Evolutionary conservation across 2,329 filamentous ascomycete genomes (phyloP), one percentile per base, ranked within the genome.

Genomic region (Neonectria faginata): DNA sequence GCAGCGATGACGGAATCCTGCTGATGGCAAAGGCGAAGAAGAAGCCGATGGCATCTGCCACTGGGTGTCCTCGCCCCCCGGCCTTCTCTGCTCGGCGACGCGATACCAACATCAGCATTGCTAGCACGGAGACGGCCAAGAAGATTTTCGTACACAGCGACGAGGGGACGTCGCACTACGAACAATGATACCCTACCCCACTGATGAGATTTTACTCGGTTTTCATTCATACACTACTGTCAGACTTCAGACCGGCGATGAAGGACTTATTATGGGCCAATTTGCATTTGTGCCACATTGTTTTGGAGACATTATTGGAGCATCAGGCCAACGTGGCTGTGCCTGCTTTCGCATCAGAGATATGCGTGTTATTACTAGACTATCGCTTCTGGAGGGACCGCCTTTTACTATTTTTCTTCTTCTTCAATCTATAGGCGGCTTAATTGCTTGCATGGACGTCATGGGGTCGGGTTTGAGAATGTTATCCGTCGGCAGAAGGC

Each of bases 101-200:
- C 33, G 86, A 88, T 68, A 90, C 88, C 58, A 87, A 88, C 69
- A 85, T 85, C 1, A 89, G 86, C 68, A 85, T 87, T 29, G 85
- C 84, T 33, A 89, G 87, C 73, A 88, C 86, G 1, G 88, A 89
- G 70, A 90, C 88, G 47, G 88, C 88, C 42, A 90, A 89, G 78
- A 88, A 88, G 74, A 74, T 87, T 18, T 67, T 78, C 42, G 71
- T 81, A 54, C 75, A 79, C 65, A 77, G 76, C 64, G 79, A 77
- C 66, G 75, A 76, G 65, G 66, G 68, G 62, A 66, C 53, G 67
- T 71, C 69, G 29, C 64, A 67, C 47, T 72, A 70, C 64, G 72
- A 74, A 67, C 48, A 61, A 67, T 74, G 67, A 74, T 71, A 69
- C 69, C 71, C 72, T 48, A 58, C 60, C 60, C 67, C 61, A 48